A percentile compares a stretch with the other conserved stretches of the same genome.
These are phyloP conservation scores for Ballota nigra DNA, from an alignment of 257 asterid species.

Conservation along the genomic window DNA sequence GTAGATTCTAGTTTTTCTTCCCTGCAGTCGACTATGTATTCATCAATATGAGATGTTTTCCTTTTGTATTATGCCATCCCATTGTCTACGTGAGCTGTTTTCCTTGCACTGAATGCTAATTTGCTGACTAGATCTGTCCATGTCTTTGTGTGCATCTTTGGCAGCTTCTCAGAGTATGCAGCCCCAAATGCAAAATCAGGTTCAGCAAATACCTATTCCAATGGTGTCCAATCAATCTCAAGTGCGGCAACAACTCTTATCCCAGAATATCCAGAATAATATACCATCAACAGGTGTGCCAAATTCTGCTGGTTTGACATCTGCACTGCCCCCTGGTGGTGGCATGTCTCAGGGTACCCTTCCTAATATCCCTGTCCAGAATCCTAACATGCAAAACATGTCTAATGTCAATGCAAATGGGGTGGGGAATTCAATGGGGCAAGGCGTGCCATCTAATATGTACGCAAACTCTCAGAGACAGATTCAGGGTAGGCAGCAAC, in stretches of 20 bases:
- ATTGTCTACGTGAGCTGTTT: neutral
- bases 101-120: neutral
- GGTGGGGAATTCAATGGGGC: conserved; percentile 71
- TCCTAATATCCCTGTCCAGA: conserved; percentile 67
- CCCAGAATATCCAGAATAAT: conserved; percentile 70
- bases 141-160: conserved; percentile 13
- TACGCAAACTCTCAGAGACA: conserved; percentile 81
- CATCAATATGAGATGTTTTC: conserved; percentile 3
- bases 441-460: conserved; percentile 66
- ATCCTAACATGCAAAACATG: conserved; percentile 67
- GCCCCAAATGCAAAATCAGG: conserved; percentile 80
- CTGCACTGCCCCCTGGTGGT: conserved; percentile 59
- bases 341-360: conserved; percentile 59
- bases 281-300: conserved; percentile 62
- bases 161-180: conserved; percentile 74
- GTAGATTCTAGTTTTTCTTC: neutral
- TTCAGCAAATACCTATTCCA: conserved; percentile 57
- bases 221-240: conserved; percentile 69
- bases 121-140: conserved; percentile 21
- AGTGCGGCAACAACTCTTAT: conserved; percentile 66
- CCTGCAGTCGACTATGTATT: conserved; percentile 16
- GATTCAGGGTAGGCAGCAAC: conserved; percentile 74
- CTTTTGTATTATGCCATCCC: neutral
- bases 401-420: conserved; percentile 53
- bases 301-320: conserved; percentile 63